A percentile compares a stretch with the other conserved stretches of the same genome.
Evolutionary conservation across 139 green algal genomes (phyloP).

Genomic region (Raphidocelis subcapitata): DNA sequence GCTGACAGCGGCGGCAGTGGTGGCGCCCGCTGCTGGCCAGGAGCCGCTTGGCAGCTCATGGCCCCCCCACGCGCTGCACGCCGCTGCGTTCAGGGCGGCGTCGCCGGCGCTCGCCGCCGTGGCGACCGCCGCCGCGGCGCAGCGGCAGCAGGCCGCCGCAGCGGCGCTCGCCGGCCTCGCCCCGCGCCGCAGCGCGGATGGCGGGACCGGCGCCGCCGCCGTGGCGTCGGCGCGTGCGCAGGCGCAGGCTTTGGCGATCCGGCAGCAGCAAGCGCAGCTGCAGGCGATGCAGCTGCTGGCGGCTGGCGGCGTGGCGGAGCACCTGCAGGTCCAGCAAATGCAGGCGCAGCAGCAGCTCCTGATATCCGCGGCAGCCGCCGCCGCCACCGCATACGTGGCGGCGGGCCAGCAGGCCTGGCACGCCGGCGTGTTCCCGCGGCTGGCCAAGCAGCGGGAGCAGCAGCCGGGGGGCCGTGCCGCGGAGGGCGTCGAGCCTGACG

Average conservation of each 20-base stretch:
- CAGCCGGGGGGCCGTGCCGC: background rate
- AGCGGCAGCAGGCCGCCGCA: background rate
- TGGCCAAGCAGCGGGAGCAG: constrained; percentile 7
- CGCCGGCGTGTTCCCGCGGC: background rate
- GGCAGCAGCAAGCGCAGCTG: background rate
- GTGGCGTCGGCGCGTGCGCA: too few species aligned
- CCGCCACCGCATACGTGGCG: background rate
- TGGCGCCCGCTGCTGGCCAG: background rate
- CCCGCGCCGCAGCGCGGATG: background rate
- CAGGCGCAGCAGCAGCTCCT: background rate
- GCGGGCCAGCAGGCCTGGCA: background rate
- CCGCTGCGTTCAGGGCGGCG: too few species aligned
- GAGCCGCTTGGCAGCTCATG: background rate
- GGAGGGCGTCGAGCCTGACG: background rate
- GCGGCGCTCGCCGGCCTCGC: background rate
- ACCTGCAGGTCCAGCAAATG: background rate
- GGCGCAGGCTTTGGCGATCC: background rate
- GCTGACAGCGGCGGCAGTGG: too few species aligned
- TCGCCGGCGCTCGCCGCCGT: too few species aligned
- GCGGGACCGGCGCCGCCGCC: constrained; percentile 4
- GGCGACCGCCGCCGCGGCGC: background rate
- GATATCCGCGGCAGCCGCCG: background rate
- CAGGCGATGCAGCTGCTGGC: constrained; percentile 9
- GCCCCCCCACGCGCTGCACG: too few species aligned
- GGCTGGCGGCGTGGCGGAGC: background rate